Evolutionary conservation across 352 stramenopile species (phyloP), one percentile per base, ranked within the genome.

Genomic region (Phytophthora brassicae): DNA sequence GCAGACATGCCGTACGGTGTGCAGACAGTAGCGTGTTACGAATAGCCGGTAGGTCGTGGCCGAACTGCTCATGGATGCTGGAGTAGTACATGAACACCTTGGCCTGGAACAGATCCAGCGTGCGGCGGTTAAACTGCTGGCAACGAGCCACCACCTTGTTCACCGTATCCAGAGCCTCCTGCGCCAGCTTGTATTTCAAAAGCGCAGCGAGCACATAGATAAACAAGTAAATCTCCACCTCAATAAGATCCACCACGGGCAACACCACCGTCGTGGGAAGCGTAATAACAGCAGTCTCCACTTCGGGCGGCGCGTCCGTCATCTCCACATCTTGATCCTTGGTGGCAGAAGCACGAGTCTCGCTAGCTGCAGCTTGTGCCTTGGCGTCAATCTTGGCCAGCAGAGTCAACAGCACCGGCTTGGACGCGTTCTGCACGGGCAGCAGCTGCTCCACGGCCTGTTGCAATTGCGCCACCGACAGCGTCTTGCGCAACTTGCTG

Each of bases 1-100:
- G 86, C 52, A 97, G 60, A 61, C 88, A 96, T 43, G 87, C 82
- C 19, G 90, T 97, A 62, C 92, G 88, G 64, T 97, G 89, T 17
- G 92, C 84, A 0, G 64, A 68, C 17, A 97, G 66, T 23, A 97
- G 57, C 28, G 79, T 78, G 44, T 71, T 80, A 54, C 76, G 87
- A 26, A 91, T 94, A 20, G 56, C 74, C 0, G 77, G 69, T 1
- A 89, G 66, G 45, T 89, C 76, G 39, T 78, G 72, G 3, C 57
- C 72, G 42, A 88, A 88, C 47, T 87, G 70, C 51, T 93, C 82
- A 66, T 89, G 79, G 41, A 90, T 83, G 45, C 75, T 80, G 24
- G 80, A 79, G 61, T 88, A 93, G 71, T 91, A 93, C 47, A 75
- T 79, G 46, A 85, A 90, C 38, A 89, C 62, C 66, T 91, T 92